phyloP scores from a whole-genome alignment of 495 filamentous ascomycete species.

The Peziza echinospora region DNA sequence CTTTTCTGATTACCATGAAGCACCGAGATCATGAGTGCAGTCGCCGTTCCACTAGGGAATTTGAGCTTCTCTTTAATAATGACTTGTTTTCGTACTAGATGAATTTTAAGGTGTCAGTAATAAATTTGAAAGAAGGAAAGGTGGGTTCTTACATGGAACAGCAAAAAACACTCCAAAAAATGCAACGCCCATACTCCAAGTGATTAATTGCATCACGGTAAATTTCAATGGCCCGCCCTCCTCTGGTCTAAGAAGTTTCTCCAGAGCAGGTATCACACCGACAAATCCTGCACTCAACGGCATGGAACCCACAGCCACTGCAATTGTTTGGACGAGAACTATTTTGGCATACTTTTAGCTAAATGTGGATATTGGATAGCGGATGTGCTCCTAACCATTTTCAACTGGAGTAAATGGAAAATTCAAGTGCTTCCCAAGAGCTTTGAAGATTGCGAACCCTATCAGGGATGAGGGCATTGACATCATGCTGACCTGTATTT shows the following conservation, averaged over 20 bases:
- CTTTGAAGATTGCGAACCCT: constrained; percentile 90
- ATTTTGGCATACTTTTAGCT: too few relatives aligned
- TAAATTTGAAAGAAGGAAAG: not conserved
- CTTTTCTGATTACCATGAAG: constrained; percentile 7
- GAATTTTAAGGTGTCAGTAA: too few relatives aligned
- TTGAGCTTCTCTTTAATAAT: constrained; percentile 78
- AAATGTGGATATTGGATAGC: not conserved
- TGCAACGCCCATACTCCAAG: constrained; percentile 80
- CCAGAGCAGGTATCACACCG: constrained; percentile 65
- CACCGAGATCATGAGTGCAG: constrained; percentile 57
- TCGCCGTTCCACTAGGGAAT: constrained; percentile 89
- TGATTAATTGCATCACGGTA: constrained; percentile 48
- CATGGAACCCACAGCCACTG: constrained; percentile 90
- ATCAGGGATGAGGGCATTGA: constrained; percentile 85
- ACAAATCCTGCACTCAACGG: constrained; percentile 91
- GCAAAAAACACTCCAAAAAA: constrained; percentile 95
- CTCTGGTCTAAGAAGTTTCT: constrained; percentile 52
- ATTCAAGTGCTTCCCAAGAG: constrained; percentile 42
- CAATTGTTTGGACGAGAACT: constrained; percentile 84
- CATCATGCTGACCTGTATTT: constrained; percentile 40
- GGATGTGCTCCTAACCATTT: constrained; percentile 53
- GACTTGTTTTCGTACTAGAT: constrained; percentile 48
- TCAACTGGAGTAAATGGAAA: constrained; percentile 83
- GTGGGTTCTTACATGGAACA: constrained; percentile 33
- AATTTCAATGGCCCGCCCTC: constrained; percentile 60